Evolutionary conservation across 129 eudicot species (phyloP).

Genomic region (Pseudognaphalium luteoalbum): DNA sequence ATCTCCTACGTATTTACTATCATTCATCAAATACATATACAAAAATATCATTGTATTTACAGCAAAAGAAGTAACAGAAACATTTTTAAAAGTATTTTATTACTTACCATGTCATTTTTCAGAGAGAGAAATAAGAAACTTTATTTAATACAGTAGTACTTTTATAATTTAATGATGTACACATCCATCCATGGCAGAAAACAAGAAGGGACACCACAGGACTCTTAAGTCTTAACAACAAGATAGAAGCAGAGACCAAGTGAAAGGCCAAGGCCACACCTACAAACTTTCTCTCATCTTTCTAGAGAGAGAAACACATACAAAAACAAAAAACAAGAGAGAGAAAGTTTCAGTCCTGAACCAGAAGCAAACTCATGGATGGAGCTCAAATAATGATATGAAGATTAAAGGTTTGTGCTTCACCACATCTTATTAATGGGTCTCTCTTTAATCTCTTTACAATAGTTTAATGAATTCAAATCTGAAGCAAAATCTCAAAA

Average conservation of each 20-base stretch:
- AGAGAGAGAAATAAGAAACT: constrained; percentile 18
- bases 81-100: too few species aligned
- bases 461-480: constrained; percentile 24
- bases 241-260: constrained; percentile 40
- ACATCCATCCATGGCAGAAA: constrained; percentile 75
- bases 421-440: neutral
- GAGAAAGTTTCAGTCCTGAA: constrained; percentile 13
- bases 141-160: constrained; percentile 35
- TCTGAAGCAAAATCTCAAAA: constrained; percentile 35
- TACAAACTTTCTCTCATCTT: constrained; percentile 30
- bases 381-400: constrained; percentile 56
- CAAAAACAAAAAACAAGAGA: constrained; percentile 7
- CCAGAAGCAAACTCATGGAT: constrained; percentile 22
- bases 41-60: too few species aligned
- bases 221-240: constrained; percentile 33
- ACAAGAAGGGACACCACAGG: constrained; percentile 47
- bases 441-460: constrained; percentile 13
- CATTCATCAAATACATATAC: too few species aligned
- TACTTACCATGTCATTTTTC: too few species aligned
- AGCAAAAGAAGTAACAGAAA: too few species aligned
- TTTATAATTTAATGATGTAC: constrained; percentile 46
- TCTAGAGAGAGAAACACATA: constrained; percentile 34
- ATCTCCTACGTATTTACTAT: too few species aligned
- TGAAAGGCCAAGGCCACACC: constrained; percentile 37
- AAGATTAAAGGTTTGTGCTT: constrained; percentile 32